Evolutionary conservation across 352 stramenopile species (phyloP), one percentile per base, ranked within the genome.

Genomic region (Pythium chondricola): DNA sequence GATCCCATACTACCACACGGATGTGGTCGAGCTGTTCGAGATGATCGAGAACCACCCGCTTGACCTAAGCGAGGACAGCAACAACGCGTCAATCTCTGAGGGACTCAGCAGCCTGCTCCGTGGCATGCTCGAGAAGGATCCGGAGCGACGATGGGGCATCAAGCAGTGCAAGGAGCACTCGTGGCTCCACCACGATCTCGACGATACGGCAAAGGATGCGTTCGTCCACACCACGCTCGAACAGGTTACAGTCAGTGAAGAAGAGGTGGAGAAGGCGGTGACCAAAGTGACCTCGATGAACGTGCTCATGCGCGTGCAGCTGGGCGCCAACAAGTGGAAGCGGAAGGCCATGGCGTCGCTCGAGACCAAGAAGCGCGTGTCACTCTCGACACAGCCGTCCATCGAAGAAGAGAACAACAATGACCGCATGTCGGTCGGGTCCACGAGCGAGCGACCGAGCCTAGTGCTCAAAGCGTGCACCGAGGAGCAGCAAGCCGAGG

Each of bases 11-110:
- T 90, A 85, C 61, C 60, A 88, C 37, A 59, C 71, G 29, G 79
- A 93, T 46, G 77, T 90, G n/a, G 64, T 87, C 38, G 65, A 72
- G 48, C 74, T 93, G 8, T 93, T 93, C 62, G 79, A 93, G 42
- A 81, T 81, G 61, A 91, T 93, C 45, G 76, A 93, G 52, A 73
- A 66, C 33, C 38, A 73, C 29, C 65, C 71, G 5, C 57, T 91
- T 2, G 51, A 58, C 5, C 31, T 88, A 0, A 31, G 25, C 38
- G 38, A 56, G 8, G 31, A 52, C 21, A 48, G 72, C 36, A 48
- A 67, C 44, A 63, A 69, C 57, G 25, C 47, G 17, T 11, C 4
- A 0, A 3, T 64, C 18, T 77, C 72, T 9, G 55, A 78, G 16
- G 63, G 71, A 9, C 46, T 89, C 11, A 22, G 52, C 0, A 49